These are phyloP conservation scores for Fusarium sp. DNA, from an alignment of 2,329 filamentous ascomycete genomes.

Conservation along the genomic window DNA sequence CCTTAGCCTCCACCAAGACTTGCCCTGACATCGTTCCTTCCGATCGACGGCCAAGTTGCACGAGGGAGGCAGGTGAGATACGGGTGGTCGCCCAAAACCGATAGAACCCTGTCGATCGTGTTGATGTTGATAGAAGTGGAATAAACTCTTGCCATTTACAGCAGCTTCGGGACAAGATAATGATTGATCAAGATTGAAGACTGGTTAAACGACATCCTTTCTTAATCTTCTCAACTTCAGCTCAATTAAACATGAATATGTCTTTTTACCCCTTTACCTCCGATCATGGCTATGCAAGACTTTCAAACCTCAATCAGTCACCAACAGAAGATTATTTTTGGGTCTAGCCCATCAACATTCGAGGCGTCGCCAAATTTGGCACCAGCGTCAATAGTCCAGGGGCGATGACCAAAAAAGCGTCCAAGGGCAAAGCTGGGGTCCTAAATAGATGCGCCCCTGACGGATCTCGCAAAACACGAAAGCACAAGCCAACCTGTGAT, in stretches of 20 bases:
- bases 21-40: constrained; percentile 4
- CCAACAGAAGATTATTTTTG: neutral
- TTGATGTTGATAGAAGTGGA: constrained; percentile 29
- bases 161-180: neutral
- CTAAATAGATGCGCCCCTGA: constrained; percentile 33
- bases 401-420: constrained; percentile 18
- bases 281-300: neutral
- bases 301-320: neutral
- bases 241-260: neutral
- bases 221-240: neutral
- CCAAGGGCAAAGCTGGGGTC: constrained; percentile 13
- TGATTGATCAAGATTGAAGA: constrained; percentile 17
- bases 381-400: constrained; percentile 31
- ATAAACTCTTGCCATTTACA: constrained; percentile 33
- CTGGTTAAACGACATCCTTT: neutral
- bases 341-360: constrained; percentile 7
- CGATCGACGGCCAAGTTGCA: constrained; percentile 30
- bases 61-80: constrained; percentile 30
- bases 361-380: constrained; percentile 19
- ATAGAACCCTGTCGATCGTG: constrained; percentile 36
- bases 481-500: constrained; percentile 43
- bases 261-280: neutral
- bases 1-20: neutral
- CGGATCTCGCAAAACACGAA: constrained; percentile 40
- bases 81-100: constrained; percentile 20